Percentiles rank a stretch among this genome's conserved stretches.
Evolutionary conservation across 139 green algal genomes (phyloP).

Genomic region (Chlorella sp.): DNA sequence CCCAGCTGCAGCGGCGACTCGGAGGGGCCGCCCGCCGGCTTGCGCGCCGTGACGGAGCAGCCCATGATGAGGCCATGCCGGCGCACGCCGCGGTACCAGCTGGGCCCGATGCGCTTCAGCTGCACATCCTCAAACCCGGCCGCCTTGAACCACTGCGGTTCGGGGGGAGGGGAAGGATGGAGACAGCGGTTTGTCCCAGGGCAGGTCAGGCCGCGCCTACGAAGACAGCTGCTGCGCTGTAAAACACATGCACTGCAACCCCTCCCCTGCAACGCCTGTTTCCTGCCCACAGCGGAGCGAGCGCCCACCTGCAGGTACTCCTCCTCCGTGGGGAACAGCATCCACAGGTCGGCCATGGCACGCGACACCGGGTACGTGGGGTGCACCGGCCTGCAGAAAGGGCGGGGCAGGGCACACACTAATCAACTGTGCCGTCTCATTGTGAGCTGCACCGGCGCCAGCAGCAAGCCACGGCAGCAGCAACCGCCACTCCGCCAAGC

Average conservation of each 20-base stretch:
- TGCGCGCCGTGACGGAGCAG: slow-evolving; percentile 92
- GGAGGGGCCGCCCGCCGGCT: slow-evolving; percentile 77
- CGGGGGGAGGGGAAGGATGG: not conserved
- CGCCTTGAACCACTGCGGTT: slow-evolving; percentile 88
- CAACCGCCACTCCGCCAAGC: not conserved
- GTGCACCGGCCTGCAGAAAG: slow-evolving; percentile 68
- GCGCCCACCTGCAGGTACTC: slow-evolving; percentile 92
- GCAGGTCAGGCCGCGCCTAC: too few species aligned
- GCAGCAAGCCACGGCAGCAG: not conserved
- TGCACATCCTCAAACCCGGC: slow-evolving; percentile 91
- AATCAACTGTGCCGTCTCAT: too few species aligned
- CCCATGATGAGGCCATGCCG: slow-evolving; percentile 98
- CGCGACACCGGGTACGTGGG: slow-evolving; percentile 86
- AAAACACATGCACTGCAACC: too few species aligned
- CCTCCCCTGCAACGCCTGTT: too few species aligned
- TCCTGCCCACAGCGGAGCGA: too few species aligned
- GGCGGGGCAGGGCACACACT: too few species aligned
- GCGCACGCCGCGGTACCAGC: slow-evolving; percentile 94
- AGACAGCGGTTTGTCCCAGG: too few species aligned
- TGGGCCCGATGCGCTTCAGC: slow-evolving; percentile 93
- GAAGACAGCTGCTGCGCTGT: too few species aligned
- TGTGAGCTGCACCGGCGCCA: too few species aligned
- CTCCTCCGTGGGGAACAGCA: slow-evolving; percentile 96
- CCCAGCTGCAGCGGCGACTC: slow-evolving; percentile 67
- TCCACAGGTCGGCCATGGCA: slow-evolving; percentile 94